Evolutionary conservation across 306 rosid genomes (phyloP), one percentile per base, ranked within the genome.

Genomic region (Casuarina glauca): DNA sequence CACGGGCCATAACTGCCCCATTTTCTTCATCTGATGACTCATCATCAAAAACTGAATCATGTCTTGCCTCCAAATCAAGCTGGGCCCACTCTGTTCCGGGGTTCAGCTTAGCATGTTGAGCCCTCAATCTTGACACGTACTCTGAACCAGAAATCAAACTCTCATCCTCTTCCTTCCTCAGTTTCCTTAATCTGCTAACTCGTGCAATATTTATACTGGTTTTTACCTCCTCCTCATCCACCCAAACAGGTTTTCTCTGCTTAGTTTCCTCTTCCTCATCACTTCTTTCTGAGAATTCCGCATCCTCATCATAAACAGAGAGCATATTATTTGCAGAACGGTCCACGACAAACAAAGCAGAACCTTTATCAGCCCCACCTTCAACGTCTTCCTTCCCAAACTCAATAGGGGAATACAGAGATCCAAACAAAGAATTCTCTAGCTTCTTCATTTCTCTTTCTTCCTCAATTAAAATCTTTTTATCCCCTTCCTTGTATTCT

Each of bases 51-150:
- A 74, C 76, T 36, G 80, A 70, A 26, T 26, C 32, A 26, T 26
- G 32, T 26, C 32, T 26, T 26, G 32, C 32, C 32, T 26, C 32
- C 32, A 26, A 26, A 84, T 87, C 93, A 73, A 78, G 74, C 19
- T 78, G 86, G 12, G 98, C 93, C 98, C 97, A 94, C 39, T 89
- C 93, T 0, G 97, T 90, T 69, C 93, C 89, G 0, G 90, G 97
- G 84, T 92, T 94, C 50, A 94, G 86, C 92, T 94, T 94, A 4
- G 82, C 80, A 77, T 93, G 94, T 6, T 91, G 98, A 74, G 97
- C 98, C 87, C 98, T 87, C 92, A 94, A 73, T 87, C 98, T 92
- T 39, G 80, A 78, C 75, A 92, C 97, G 75, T 90, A 92, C 72
- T 94, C 97, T 0, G 90, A 83, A 68, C 97, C 97, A 4, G 92